Evolutionary conservation across 2,329 filamentous ascomycete species (phyloP), one percentile per base, ranked within the genome.

Genomic region (Sporothrix brunneoviolacea): DNA sequence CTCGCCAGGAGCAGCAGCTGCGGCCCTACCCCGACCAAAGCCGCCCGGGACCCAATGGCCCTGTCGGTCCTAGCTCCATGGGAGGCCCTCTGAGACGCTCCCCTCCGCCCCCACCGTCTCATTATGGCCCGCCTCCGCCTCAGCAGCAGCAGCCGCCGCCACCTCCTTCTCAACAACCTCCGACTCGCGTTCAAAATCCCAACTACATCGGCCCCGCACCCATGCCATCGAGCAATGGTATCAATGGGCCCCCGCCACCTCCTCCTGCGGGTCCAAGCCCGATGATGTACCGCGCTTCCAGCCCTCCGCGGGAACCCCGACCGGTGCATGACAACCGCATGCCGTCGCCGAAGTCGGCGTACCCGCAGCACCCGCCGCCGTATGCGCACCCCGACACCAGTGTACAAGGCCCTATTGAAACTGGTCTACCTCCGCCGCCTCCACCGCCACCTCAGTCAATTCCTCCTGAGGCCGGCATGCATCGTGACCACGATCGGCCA

Each of bases 341-440:
- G 68, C 81, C 88, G n/a, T 96, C 91, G n/a, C 91, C 91, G 53
- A 91, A 90, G 62, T 86, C 88, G 35, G 83, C 82, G 8, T 95
- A 93, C 62, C 83, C 86, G 5, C 88, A 91, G 61, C 87, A 88
- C 55, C 86, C 84, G 57, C 70, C 74, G 27, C 66, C 70, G 0
- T 94, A 88, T 62, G 27, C 42, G 57, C 88, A 89, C 58, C 80
- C 80, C 40, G 87, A 90, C 33, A 77, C 79, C 45, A 86, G 88
- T 61, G 83, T 84, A 30, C 77, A 77, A 55, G 82, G 83, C 19
- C 82, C 85, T 44, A 56, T 59, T 24, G 57, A 59, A 40, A 37
- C 84, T 83, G 56, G 56, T 12, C 77, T 84, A 27, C 79, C 81
- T 32, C 82, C 80, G 52, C 69, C 51, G 9, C 55, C 48, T 9